These are phyloP conservation scores for Melaleuca quinquenervia DNA, from an alignment of 345 rosid species.

Conservation along the genomic window DNA sequence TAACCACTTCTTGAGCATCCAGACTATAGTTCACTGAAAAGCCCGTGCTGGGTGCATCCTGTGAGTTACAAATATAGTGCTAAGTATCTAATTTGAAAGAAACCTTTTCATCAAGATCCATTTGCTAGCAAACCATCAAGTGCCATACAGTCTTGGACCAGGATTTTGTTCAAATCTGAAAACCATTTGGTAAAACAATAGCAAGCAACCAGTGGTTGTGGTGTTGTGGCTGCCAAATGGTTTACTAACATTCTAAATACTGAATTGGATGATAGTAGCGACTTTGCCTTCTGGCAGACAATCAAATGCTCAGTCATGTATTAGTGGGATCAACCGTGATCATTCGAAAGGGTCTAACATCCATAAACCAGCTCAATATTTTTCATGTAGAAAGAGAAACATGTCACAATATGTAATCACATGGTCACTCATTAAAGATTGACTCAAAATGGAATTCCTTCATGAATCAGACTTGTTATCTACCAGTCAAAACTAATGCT, in stretches of 20 bases:
- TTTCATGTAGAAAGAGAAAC: not conserved
- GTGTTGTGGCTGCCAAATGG: not conserved
- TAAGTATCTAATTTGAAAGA: not conserved
- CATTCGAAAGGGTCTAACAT: not conserved
- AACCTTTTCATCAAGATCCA: not conserved
- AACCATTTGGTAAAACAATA: not conserved
- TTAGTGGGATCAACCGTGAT: not conserved
- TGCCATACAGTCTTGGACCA: not conserved
- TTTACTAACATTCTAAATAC: not conserved
- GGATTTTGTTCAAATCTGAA: not conserved
- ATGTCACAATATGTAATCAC: not conserved
- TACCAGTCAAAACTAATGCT: not conserved
- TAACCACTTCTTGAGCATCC: conserved; percentile 36
- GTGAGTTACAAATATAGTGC: conserved; percentile 7
- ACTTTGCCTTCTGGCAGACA: not conserved
- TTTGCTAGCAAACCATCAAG: not conserved
- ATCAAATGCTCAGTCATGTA: not conserved
- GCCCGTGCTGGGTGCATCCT: conserved; percentile 30
- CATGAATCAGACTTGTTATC: not conserved
- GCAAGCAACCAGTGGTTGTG: not conserved
- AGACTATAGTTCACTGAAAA: conserved; percentile 9
- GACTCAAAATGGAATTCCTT: not conserved
- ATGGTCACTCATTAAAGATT: not conserved
- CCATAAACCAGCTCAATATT: not conserved
- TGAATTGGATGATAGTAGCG: not conserved